Conservation (phyloP, 148 eudicot genomes). For the Rhododendron kiyosumense region DNA sequence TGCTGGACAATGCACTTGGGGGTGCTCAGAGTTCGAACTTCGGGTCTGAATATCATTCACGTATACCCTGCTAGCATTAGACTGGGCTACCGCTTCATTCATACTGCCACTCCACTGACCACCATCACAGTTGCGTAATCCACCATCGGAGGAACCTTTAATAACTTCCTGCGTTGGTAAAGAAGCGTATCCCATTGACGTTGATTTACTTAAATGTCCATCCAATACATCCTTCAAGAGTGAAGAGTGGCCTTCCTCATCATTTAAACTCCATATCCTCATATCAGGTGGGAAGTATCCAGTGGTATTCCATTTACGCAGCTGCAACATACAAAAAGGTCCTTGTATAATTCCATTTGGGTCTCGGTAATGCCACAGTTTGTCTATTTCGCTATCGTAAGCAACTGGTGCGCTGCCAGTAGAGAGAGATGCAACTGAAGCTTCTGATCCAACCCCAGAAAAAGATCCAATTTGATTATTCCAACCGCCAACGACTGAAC, state of each 20-base stretch:
- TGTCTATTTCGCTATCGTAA: conserved; percentile 46
- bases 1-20: conserved; percentile 16
- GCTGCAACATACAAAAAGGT: conserved; percentile 71
- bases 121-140: conserved; percentile 19
- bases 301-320: conserved; percentile 73
- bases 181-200: conserved; percentile 10
- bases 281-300: conserved; percentile 73
- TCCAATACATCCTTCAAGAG: conserved; percentile 63
- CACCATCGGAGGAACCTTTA: conserved; percentile 30
- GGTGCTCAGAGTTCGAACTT: conserved; percentile 7
- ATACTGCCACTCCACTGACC: conserved; percentile 23
- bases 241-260: conserved; percentile 47
- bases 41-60: conserved; percentile 9
- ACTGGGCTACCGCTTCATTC: conserved; percentile 24
- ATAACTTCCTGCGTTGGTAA: conserved; percentile 23
- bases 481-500: conserved; percentile 19
- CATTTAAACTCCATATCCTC: conserved; percentile 69
- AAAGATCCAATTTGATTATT: conserved; percentile 31
- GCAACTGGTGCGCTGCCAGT: conserved; percentile 24
- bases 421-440: conserved; percentile 34
- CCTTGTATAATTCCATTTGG: conserved; percentile 83
- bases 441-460: conserved; percentile 33
- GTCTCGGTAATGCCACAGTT: conserved; percentile 81
- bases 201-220: conserved; percentile 34
- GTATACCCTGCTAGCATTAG: conserved; percentile 23